Conservation (phyloP, 306 rosid species). For the Malus sieversii region DNA sequence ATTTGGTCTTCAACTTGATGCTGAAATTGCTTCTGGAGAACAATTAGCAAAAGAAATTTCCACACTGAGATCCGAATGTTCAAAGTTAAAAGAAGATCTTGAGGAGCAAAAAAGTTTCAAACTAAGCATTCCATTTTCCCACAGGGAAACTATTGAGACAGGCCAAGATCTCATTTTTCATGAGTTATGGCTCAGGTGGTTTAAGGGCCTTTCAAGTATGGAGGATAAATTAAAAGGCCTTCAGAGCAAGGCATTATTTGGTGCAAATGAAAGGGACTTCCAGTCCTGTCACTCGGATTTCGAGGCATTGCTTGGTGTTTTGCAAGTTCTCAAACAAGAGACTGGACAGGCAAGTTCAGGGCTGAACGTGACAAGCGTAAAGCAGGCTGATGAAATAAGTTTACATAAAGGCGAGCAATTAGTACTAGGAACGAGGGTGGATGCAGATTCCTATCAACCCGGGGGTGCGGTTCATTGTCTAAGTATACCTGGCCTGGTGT, state of each 20-base stretch:
- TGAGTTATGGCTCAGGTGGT: constrained; percentile 53
- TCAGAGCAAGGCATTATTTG: constrained; percentile 55
- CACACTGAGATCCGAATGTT: constrained; percentile 64
- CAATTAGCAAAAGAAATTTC: constrained; percentile 62
- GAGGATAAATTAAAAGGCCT: constrained; percentile 77
- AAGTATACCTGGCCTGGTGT: constrained; percentile 45
- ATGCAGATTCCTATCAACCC: constrained; percentile 54
- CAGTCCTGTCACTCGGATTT: constrained; percentile 55
- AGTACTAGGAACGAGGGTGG: constrained; percentile 56
- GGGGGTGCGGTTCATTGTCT: constrained; percentile 52
- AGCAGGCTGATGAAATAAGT: constrained; percentile 36
- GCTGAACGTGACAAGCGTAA: constrained; percentile 22
- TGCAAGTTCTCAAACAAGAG: constrained; percentile 69
- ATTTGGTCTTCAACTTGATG: constrained; percentile 57
- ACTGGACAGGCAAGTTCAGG: constrained; percentile 46
- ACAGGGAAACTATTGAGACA: constrained; percentile 34
- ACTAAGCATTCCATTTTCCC: constrained; percentile 32
- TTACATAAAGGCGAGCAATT: constrained; percentile 40
- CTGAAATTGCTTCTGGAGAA: constrained; percentile 81
- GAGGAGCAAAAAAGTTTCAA: constrained; percentile 47
- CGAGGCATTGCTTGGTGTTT: constrained; percentile 47
- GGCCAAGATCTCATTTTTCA: constrained; percentile 37
- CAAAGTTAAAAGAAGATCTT: constrained; percentile 65
- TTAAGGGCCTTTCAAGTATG: constrained; percentile 55
- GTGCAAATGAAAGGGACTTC: constrained; percentile 59